phyloP scores from a whole-genome alignment of 148 eudicot species.

The Suaeda aralocaspica region DNA sequence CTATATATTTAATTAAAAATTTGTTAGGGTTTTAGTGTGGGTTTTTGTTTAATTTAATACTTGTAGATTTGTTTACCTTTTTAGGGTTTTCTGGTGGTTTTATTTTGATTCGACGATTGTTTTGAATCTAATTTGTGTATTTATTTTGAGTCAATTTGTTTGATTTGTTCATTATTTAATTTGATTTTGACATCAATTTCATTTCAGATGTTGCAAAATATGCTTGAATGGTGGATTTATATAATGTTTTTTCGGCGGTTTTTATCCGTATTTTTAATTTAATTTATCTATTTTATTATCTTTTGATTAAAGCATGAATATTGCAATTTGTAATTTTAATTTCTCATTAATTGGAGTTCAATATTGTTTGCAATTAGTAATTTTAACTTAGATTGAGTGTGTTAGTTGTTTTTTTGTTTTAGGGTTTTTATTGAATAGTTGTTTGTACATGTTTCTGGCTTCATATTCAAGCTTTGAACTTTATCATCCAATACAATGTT shows the following conservation, averaged over 20 bases:
- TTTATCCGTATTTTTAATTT: too few relatives aligned
- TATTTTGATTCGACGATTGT: neutral
- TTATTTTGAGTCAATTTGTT: neutral
- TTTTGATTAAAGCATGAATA: neutral
- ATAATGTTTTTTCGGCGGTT: neutral
- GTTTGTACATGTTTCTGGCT: too few relatives aligned
- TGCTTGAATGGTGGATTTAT: neutral
- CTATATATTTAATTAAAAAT: neutral
- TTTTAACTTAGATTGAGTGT: neutral
- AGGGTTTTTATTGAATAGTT: neutral
- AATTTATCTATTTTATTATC: too few relatives aligned
- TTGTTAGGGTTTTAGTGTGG: conserved; percentile 17
- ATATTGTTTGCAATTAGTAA: neutral
- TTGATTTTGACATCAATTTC: neutral
- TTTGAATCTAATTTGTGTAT: neutral
- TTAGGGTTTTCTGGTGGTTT: neutral
- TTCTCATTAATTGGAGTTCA: neutral
- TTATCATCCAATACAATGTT: too few relatives aligned
- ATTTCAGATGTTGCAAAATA: neutral
- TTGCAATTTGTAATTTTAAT: neutral
- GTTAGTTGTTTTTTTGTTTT: neutral
- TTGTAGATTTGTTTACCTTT: neutral
- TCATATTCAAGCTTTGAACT: too few relatives aligned
- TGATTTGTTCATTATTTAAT: neutral
- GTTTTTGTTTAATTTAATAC: neutral